Conservation (phyloP, 1,139 yeast genomes). For the Scheffersomyces segobiensis region DNA sequence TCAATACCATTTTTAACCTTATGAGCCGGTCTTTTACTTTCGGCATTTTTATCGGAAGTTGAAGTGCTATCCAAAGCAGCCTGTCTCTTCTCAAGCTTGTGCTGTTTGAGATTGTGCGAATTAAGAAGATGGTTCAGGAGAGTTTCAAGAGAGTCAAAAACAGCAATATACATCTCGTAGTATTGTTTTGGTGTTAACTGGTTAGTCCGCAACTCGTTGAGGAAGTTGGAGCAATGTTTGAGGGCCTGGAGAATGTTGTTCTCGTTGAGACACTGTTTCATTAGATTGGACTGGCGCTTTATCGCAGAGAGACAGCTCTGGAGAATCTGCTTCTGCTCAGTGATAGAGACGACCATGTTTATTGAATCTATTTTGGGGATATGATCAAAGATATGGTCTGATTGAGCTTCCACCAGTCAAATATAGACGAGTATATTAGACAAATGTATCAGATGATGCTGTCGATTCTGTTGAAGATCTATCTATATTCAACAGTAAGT, state of each 20-base stretch:
- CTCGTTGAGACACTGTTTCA: slow-evolving; percentile 78
- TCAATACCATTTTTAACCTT: not conserved
- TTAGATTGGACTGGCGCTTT: slow-evolving; percentile 67
- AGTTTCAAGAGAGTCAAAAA: slow-evolving; percentile 78
- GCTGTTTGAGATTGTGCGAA: slow-evolving; percentile 53
- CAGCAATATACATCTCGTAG: slow-evolving; percentile 84
- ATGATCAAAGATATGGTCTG: not conserved
- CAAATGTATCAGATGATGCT: not conserved
- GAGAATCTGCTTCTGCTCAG: slow-evolving; percentile 25
- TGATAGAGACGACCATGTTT: not conserved
- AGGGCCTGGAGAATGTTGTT: slow-evolving; percentile 79
- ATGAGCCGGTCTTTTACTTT: slow-evolving; percentile 1
- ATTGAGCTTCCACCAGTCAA: not conserved
- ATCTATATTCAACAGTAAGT: not conserved
- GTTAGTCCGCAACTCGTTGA: slow-evolving; percentile 79
- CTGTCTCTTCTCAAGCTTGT: slow-evolving; percentile 13
- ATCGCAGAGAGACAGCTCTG: slow-evolving; percentile 60
- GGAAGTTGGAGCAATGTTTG: slow-evolving; percentile 81
- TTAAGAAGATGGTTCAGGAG: slow-evolving; percentile 66
- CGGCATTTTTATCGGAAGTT: not conserved
- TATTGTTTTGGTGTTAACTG: slow-evolving; percentile 85
- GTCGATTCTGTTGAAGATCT: not conserved
- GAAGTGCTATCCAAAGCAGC: not conserved
- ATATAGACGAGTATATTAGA: not conserved
- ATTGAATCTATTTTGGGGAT: not conserved